A percentile compares a stretch with the other conserved stretches of the same genome.
Evolutionary conservation across 1,139 yeast genomes (phyloP).

Genomic region (Kodamaea plutei): DNA sequence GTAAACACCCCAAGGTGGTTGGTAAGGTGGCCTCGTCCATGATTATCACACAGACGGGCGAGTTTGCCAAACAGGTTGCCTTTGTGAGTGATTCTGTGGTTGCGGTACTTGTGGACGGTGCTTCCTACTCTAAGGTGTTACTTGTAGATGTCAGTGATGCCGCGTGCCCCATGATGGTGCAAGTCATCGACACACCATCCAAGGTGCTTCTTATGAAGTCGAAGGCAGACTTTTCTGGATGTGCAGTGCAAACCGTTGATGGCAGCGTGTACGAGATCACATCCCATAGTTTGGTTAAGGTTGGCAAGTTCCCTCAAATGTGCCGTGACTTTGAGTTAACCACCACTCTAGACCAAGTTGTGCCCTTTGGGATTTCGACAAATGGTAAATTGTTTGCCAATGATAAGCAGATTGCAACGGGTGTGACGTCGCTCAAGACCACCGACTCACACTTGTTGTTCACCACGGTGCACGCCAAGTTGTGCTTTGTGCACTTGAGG

Average conservation of each 20-base stretch:
- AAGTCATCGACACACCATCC: conserved; percentile 40
- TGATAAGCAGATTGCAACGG: conserved; percentile 57
- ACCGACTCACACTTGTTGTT: conserved; percentile 72
- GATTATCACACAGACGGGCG: conserved; percentile 33
- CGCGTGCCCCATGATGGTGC: conserved; percentile 35
- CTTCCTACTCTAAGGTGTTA: conserved; percentile 44
- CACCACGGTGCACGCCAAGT: conserved; percentile 83
- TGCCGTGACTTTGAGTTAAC: conserved; percentile 62
- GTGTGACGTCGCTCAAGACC: conserved; percentile 77
- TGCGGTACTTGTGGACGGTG: conserved; percentile 56
- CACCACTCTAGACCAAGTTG: conserved; percentile 21
- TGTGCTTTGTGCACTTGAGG: conserved; percentile 76
- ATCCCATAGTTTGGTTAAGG: conserved; percentile 3
- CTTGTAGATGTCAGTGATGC: conserved; percentile 41
- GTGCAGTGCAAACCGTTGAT: conserved; percentile 60
- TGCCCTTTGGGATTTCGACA: conserved; percentile 68
- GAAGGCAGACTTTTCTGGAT: conserved; percentile 47
- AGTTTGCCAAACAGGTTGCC: conserved; percentile 59
- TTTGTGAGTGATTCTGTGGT: conserved; percentile 49
- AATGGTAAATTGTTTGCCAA: conserved; percentile 74
- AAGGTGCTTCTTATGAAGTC: conserved; percentile 57
- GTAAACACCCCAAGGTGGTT: conserved; percentile 45
- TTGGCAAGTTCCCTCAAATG: conserved; percentile 62
- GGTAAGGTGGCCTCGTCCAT: conserved; percentile 27
- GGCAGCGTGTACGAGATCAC: conserved; percentile 51